Evolutionary conservation across 306 rosid genomes (phyloP), one percentile per base, ranked within the genome.

Genomic region (Sicyos edulis): DNA sequence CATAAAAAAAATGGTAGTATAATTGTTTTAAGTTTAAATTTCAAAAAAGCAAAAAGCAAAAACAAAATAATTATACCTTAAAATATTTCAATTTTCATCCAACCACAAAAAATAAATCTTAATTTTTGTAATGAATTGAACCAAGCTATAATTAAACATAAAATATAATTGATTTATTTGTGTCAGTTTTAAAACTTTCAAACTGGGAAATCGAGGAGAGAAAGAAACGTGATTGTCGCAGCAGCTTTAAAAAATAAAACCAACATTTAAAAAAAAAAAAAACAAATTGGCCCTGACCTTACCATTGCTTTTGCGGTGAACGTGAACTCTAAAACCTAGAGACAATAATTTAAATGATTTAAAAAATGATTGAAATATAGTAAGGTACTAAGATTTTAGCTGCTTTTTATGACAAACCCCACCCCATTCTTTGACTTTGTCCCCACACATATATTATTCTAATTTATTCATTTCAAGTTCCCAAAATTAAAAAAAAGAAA

Each of bases 331-430:
- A 26, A 26, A 9, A 63, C 51, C 69, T 62, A 62, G 12, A 32
- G 24, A 63, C 70, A 37, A 10, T 64, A 40, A 64, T 64, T 8
- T 11, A 64, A 64, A 64, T 10, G 17, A 45, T 19, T 64, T 44
- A 26, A 26, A 26, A 26, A 26, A 26, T 26, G 32, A 26, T 26
- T 26, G 3, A 26, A 26, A 26, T 26, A 3, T 1, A 26, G 32
- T 26, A 1, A 3, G 3, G 3, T 26, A 26, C 32, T 26, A 26
- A 26, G 32, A 26, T 26, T 26, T 26, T 3, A 26, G 3, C n/a
- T 65, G 32, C 53, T 64, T 64, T 64, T 17, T 64, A 64, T 40
- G 71, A 64, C 32, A 64, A 64, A n/a, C n/a, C 10, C 70, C 21
- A 7, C 22, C 45, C 68, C 54, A 65, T 12, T 65, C 11, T 65